A percentile compares a stretch with the other conserved stretches of the same genome.
Conservation (phyloP, 2,329 filamentous ascomycete species). For the Berkeleyomyces basicola region DNA sequence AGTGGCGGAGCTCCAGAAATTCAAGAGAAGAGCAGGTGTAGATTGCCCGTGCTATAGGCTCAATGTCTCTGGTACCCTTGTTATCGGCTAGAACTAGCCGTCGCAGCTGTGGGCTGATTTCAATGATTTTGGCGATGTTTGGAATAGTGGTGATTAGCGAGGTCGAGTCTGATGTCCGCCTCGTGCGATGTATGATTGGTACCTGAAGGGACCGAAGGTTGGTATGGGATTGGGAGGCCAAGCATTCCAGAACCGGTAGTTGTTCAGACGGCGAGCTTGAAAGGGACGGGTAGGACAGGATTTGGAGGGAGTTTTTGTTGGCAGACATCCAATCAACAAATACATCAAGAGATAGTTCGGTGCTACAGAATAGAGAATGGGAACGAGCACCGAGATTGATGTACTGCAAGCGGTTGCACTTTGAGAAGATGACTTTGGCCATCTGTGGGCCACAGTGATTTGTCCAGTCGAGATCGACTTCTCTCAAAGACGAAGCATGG, state of each 20-base stretch:
- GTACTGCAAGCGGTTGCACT: neutral
- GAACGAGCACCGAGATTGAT: neutral
- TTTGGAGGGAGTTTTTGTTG: neutral
- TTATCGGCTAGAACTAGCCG: neutral
- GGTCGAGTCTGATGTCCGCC: neutral
- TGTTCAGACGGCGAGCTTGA: neutral
- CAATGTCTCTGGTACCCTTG: neutral
- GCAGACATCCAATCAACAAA: neutral
- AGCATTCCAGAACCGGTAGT: neutral
- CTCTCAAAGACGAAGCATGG: neutral
- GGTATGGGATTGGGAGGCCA: neutral
- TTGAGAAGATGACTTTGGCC: neutral
- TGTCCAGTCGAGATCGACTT: neutral
- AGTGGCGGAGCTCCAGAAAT: neutral
- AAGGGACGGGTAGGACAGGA: neutral
- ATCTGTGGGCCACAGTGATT: neutral
- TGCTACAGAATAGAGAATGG: neutral
- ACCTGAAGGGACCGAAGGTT: neutral
- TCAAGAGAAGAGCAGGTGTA: neutral
- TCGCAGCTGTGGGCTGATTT: neutral
- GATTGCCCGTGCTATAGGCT: neutral
- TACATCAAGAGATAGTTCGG: neutral
- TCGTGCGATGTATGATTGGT: neutral
- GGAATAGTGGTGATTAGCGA: neutral
- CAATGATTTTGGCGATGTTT: neutral